phyloP scores from a whole-genome alignment of 208 protist genomes.

The Lotmaria passim region DNA sequence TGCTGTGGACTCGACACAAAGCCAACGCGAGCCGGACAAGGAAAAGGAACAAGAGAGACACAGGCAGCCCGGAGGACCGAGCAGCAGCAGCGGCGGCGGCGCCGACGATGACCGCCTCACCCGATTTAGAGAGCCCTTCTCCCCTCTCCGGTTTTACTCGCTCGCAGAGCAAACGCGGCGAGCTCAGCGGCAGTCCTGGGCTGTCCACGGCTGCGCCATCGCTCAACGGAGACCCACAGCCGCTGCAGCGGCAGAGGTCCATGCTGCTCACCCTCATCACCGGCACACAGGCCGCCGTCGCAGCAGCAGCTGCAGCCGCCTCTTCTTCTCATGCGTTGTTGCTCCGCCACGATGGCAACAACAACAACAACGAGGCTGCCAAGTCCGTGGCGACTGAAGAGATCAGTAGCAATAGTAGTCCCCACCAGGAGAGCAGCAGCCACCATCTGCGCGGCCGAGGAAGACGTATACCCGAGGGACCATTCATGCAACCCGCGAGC shows the following conservation, averaged over 20 bases:
- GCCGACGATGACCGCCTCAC: neutral
- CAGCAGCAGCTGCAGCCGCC: too few species aligned
- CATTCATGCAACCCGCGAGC: too few species aligned
- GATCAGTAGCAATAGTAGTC: too few species aligned
- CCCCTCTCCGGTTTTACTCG: neutral
- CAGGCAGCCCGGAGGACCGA: neutral
- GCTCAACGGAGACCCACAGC: neutral
- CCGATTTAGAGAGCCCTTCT: neutral
- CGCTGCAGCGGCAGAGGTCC: conserved; percentile 16
- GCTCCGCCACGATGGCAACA: too few species aligned
- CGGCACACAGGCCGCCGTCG: neutral
- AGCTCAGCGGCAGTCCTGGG: neutral
- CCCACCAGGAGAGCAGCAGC: too few species aligned
- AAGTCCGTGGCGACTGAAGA: too few species aligned
- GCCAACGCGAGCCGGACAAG: neutral
- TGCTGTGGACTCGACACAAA: neutral
- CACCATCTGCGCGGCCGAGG: too few species aligned
- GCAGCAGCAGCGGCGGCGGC: neutral
- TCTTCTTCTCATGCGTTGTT: too few species aligned
- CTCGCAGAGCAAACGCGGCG: conserved; percentile 1
- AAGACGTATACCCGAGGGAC: too few species aligned
- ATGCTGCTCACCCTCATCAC: conserved; percentile 34
- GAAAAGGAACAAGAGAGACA: neutral
- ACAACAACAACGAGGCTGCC: too few species aligned
- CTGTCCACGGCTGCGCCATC: neutral